These are phyloP conservation scores for Oryza nivara DNA, from an alignment of 176 grass and related monocot species.

Conservation along the genomic window DNA sequence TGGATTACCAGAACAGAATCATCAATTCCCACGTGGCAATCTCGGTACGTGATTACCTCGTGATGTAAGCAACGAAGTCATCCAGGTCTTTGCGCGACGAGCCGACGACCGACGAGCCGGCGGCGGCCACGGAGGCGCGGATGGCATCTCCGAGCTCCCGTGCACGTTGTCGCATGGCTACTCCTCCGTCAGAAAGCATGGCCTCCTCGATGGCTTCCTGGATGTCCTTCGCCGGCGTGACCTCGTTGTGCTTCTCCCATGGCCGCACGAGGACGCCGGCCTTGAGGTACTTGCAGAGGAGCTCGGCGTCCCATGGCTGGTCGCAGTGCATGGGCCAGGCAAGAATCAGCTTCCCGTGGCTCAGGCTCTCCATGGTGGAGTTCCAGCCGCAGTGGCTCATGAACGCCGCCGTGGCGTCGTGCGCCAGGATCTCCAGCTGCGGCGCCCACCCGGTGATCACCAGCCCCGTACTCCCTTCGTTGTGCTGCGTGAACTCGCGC, in stretches of 20 bases:
- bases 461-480: conserved; percentile 34
- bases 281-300: conserved; percentile 31
- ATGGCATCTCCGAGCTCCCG: conserved; percentile 27
- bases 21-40: no score
- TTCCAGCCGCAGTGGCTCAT: conserved; percentile 80
- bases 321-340: conserved; percentile 68
- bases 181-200: conserved; percentile 31
- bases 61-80: conserved; percentile 42
- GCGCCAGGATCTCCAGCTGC: conserved; percentile 71
- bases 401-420: conserved; percentile 49
- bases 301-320: conserved; percentile 46
- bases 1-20: no score
- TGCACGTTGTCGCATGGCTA: conserved; percentile 3
- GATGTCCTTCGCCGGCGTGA: conserved; percentile 8
- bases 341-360: conserved; percentile 50
- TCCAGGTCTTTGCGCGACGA: conserved; percentile 4
- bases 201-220: conserved; percentile 26
- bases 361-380: conserved; percentile 59
- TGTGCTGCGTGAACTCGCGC: conserved; percentile 1
- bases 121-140: neutral
- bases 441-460: conserved; percentile 79
- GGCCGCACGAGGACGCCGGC: conserved; percentile 28
- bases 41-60: neutral
- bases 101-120: conserved; percentile 28
- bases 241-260: conserved; percentile 26